Conservation (phyloP, 2,329 filamentous ascomycete genomes). For the Fusarium ambrosium region DNA sequence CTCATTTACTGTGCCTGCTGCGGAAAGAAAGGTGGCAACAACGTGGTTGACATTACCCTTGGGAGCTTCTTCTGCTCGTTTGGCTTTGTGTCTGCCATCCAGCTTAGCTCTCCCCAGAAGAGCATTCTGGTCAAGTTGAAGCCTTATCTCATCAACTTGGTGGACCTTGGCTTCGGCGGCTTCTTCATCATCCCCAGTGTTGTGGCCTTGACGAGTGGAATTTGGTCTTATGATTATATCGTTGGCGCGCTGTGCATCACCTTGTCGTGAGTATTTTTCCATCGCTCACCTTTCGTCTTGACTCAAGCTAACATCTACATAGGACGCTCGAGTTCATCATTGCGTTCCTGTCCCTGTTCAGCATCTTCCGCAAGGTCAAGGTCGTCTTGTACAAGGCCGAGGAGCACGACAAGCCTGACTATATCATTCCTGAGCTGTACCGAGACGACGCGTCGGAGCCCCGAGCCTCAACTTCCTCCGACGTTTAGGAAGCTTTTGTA, state of each 20-base stretch:
- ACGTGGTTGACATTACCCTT: constrained; percentile 39
- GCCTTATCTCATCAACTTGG: constrained; percentile 28
- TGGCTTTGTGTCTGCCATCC: constrained; percentile 6
- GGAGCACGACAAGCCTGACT: constrained; percentile 23
- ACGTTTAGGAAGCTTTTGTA: constrained; percentile 6
- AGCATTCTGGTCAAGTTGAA: neutral
- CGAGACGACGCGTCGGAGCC: constrained; percentile 38
- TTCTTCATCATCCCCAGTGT: constrained; percentile 37
- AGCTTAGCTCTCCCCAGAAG: neutral
- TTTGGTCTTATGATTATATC: neutral
- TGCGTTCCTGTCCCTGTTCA: constrained; percentile 31
- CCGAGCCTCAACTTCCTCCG: constrained; percentile 35
- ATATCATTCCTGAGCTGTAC: constrained; percentile 32
- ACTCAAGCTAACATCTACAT: neutral
- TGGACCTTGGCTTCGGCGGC: constrained; percentile 35
- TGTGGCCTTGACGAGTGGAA: constrained; percentile 12
- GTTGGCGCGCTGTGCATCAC: constrained; percentile 33
- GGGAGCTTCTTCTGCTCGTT: constrained; percentile 39
- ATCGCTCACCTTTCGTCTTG: neutral
- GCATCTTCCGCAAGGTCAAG: constrained; percentile 37
- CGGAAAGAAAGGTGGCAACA: constrained; percentile 11
- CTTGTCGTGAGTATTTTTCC: constrained; percentile 34
- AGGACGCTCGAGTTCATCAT: constrained; percentile 34
- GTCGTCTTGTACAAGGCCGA: constrained; percentile 37
- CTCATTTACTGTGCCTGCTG: constrained; percentile 16